Evolutionary conservation across 805 yeast species (phyloP), one percentile per base, ranked within the genome.

Genomic region (Pichia membranifaciens): DNA sequence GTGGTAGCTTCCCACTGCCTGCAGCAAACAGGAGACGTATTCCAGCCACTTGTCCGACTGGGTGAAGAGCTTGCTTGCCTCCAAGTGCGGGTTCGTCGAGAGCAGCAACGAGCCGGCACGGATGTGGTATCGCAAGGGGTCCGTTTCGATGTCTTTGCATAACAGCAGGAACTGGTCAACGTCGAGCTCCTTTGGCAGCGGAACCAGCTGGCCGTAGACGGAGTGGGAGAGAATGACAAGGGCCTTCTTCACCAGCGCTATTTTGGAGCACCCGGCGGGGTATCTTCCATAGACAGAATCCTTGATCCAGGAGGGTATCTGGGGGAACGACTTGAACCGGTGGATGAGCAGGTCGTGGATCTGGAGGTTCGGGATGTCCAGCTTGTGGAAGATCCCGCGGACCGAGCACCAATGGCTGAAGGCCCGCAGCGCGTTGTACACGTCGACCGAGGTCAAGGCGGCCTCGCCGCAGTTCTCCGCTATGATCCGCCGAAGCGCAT

Each of bases 341-440:
- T 52, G 52, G 9, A 51, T 52, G 25, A 69, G 53, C 12, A 58
- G 65, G 8, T 57, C 56, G 28, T 66, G 65, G 0, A 73, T 53
- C 34, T 61, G 58, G 22, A 77, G 51, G 58, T 64, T 40, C 69
- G 74, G 37, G 63, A 69, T 7, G 1, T 67, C 71, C 42, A 76
- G 54, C 50, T 66, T 68, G 53, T 68, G 62, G 32, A 77, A 56
- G 15, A 75, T 62, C 3, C 79, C 79, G 50, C 70, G 69, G 44
- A 73, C 75, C 47, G 74, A 71, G 23, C 76, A 75, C 81, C 81
- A 77, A 58, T 77, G 80, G 17, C 72, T 73, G 52, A 76, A 75
- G 31, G 77, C 72, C 49, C 76, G 69, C 29, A 77, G 58, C 0
- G 80, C 76, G 28, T 69, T 65, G 49, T 73, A 69, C 28, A 75